A percentile compares a stretch with the other conserved stretches of the same genome.
Evolutionary conservation across 768 basidiomycete genomes (phyloP).

Genomic region (Mycena indigotica): DNA sequence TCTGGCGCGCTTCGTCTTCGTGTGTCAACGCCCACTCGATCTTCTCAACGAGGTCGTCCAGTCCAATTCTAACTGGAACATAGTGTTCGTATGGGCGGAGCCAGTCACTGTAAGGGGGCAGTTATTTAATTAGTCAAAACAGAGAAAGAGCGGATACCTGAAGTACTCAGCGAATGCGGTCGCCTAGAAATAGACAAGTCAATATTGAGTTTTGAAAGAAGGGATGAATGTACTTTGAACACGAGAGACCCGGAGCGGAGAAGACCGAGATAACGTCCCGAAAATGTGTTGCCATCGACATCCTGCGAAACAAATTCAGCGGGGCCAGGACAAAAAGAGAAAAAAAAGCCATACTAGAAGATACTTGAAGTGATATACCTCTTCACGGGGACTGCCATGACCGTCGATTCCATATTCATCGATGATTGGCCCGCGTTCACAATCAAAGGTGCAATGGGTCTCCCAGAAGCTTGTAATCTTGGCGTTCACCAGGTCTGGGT

Average conservation of each 20-base stretch:
- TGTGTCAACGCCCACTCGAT: constrained; percentile 4
- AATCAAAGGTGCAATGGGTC: neutral
- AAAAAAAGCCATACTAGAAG: too few relatives aligned
- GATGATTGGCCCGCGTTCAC: neutral
- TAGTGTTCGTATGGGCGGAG: constrained; percentile 9
- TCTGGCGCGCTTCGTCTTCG: constrained; percentile 1
- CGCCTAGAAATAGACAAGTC: neutral
- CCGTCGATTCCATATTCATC: constrained; percentile 4
- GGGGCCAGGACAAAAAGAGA: too few relatives aligned
- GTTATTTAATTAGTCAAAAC: too few relatives aligned
- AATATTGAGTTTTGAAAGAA: too few relatives aligned
- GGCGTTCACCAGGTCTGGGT: constrained; percentile 6
- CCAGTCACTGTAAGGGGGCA: too few relatives aligned
- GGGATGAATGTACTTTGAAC: constrained; percentile 6
- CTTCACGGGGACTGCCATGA: neutral
- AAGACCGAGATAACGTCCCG: constrained; percentile 7
- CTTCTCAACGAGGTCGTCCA: constrained; percentile 4
- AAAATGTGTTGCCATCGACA: constrained; percentile 5
- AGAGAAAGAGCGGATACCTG: too few relatives aligned
- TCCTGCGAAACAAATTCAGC: constrained; percentile 3
- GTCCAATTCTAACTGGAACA: neutral
- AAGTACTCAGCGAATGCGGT: constrained; percentile 9
- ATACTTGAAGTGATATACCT: constrained; percentile 6
- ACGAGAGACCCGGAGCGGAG: constrained; percentile 8
- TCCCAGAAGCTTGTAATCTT: neutral